Evolutionary conservation across 140 eudicot species (phyloP).

Genomic region (Anethum foeniculum): DNA sequence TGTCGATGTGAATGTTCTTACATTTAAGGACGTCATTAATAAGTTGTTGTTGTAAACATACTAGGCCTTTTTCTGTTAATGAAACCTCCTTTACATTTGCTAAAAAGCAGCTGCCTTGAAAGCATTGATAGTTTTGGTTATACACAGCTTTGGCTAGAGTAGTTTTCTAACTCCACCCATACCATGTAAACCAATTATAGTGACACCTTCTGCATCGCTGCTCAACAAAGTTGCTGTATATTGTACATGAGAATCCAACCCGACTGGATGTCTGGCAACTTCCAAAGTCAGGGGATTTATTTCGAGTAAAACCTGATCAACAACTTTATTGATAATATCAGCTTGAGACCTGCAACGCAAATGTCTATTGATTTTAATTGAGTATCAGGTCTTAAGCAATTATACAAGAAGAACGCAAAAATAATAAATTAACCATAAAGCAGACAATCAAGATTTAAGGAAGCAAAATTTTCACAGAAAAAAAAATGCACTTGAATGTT

Average conservation of each 20-base stretch:
- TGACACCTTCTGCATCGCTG: not conserved
- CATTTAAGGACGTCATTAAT: not conserved
- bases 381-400: not conserved
- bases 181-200: not conserved
- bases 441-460: too few relatives aligned
- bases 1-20: not conserved
- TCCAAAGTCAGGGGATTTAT: not conserved
- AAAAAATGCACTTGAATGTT: too few relatives aligned
- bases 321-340: not conserved
- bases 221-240: not conserved
- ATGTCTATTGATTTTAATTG: not conserved
- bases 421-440: too few relatives aligned
- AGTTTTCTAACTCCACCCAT: slow-evolving; percentile 6
- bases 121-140: not conserved
- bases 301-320: not conserved
- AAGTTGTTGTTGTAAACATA: slow-evolving; percentile 4
- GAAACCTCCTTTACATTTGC: not conserved
- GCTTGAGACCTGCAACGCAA: not conserved
- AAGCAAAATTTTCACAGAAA: too few relatives aligned
- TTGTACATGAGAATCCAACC: slow-evolving; percentile 6
- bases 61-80: not conserved
- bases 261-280: not conserved
- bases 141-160: slow-evolving; percentile 10
- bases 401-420: not conserved
- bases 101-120: slow-evolving; percentile 5